A percentile compares a stretch with the other conserved stretches of the same genome.
Evolutionary conservation across 2,329 filamentous ascomycete species (phyloP).

Genomic region (Trichophyton verrucosum): DNA sequence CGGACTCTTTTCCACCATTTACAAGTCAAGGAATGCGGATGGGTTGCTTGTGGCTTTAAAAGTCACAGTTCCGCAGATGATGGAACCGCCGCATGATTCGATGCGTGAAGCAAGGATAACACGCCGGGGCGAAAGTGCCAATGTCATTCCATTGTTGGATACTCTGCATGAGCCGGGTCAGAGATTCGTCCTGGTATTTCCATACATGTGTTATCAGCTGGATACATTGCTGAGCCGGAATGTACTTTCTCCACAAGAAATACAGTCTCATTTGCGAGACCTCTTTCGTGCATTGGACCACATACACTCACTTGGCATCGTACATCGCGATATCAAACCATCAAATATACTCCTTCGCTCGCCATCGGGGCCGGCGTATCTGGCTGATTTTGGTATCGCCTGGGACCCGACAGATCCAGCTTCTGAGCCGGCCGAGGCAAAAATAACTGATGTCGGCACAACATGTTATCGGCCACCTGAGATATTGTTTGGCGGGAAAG

Average conservation of each 20-base stretch:
- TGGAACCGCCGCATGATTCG: slow-evolving; percentile 71
- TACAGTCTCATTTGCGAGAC: slow-evolving; percentile 46
- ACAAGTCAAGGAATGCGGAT: slow-evolving; percentile 46
- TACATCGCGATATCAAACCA: slow-evolving; percentile 91
- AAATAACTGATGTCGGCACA: slow-evolving; percentile 88
- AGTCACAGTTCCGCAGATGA: slow-evolving; percentile 61
- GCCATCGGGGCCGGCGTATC: slow-evolving; percentile 56
- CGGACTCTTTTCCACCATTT: slow-evolving; percentile 75
- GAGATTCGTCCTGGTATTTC: slow-evolving; percentile 68
- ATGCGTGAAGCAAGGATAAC: slow-evolving; percentile 68
- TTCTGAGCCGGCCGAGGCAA: slow-evolving; percentile 53
- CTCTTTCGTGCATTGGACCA: slow-evolving; percentile 58
- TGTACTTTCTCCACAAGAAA: slow-evolving; percentile 30
- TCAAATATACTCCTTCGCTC: slow-evolving; percentile 69
- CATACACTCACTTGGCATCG: slow-evolving; percentile 62
- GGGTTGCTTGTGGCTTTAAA: slow-evolving; percentile 59
- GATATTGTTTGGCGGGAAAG: slow-evolving; percentile 68
- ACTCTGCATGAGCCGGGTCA: slow-evolving; percentile 59
- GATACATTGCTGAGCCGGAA: slow-evolving; percentile 43
- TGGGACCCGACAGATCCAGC: slow-evolving; percentile 53
- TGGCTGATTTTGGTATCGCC: slow-evolving; percentile 86
- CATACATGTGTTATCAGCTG: slow-evolving; percentile 66
- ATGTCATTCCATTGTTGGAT: slow-evolving; percentile 56
- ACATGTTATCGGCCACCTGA: slow-evolving; percentile 86
- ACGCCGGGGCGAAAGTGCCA: slow-evolving; percentile 18